phyloP scores from a whole-genome alignment of 2,329 filamentous ascomycete genomes.

The Aureobasidium sp. region DNA sequence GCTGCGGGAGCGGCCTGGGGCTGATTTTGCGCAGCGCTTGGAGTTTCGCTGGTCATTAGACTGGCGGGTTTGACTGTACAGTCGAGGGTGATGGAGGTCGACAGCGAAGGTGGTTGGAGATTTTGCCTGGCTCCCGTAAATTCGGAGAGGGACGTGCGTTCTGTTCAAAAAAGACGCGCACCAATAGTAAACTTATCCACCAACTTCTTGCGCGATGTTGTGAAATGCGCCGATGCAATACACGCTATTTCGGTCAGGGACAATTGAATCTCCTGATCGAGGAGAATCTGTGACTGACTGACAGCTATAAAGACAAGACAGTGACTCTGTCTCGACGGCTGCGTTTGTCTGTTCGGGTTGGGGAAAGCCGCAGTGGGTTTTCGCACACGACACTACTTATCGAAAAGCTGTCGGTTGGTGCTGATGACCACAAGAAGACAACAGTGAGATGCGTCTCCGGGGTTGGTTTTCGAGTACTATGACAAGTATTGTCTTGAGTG shows the following conservation, averaged over 20 bases:
- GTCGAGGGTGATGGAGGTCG: conserved; percentile 16
- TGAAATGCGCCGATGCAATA: not conserved
- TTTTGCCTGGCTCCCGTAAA: conserved; percentile 13
- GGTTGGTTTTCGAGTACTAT: not conserved
- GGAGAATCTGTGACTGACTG: not conserved
- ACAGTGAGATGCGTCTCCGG: not conserved
- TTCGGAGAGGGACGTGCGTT: not conserved
- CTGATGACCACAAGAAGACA: not conserved
- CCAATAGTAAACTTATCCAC: not conserved
- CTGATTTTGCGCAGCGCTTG: conserved; percentile 42
- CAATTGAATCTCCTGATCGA: not conserved
- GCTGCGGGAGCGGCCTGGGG: conserved; percentile 44
- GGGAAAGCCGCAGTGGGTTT: not conserved
- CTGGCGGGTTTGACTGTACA: conserved; percentile 6
- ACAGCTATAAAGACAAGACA: not conserved
- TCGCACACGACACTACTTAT: conserved; percentile 9
- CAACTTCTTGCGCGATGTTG: not conserved
- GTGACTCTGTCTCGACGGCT: not conserved
- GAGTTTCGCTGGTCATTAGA: conserved; percentile 58
- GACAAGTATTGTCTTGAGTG: not conserved
- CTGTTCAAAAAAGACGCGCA: not conserved
- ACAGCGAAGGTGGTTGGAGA: conserved; percentile 19
- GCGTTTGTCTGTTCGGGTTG: conserved; percentile 6
- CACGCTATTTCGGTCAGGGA: not conserved
- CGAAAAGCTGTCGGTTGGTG: conserved; percentile 1